Percentiles rank a stretch among this genome's conserved stretches.
Conservation (phyloP, 2,329 filamentous ascomycete genomes). For the Colletotrichum tofieldiae region DNA sequence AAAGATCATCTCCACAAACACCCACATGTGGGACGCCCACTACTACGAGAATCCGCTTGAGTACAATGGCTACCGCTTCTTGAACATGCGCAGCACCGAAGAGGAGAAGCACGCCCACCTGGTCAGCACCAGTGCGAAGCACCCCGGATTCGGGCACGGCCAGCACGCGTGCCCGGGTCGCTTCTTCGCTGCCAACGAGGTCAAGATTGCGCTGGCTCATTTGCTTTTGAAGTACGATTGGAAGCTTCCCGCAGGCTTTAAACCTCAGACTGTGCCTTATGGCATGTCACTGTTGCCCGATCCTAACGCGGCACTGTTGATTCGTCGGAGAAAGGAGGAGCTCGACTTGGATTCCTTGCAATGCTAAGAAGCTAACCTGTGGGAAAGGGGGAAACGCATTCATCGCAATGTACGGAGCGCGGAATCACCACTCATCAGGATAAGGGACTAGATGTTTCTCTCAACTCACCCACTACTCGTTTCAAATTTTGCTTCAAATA, state of each 20-base stretch:
- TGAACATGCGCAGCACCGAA: slow-evolving; percentile 43
- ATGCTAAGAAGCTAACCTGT: not conserved
- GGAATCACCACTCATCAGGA: not conserved
- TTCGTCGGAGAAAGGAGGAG: slow-evolving; percentile 33
- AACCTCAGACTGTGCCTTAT: not conserved
- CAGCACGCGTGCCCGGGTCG: slow-evolving; percentile 56
- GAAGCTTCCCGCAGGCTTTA: slow-evolving; percentile 26
- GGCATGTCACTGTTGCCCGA: slow-evolving; percentile 27
- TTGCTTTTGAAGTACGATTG: slow-evolving; percentile 53
- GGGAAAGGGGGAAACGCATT: not conserved
- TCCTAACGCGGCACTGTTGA: slow-evolving; percentile 6
- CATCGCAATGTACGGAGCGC: not conserved
- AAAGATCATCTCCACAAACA: slow-evolving; percentile 41
- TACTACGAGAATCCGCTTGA: slow-evolving; percentile 43
- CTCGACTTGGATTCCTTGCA: slow-evolving; percentile 21
- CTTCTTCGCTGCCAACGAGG: slow-evolving; percentile 56
- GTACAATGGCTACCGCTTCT: slow-evolving; percentile 46
- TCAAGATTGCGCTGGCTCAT: slow-evolving; percentile 54
- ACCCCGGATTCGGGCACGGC: slow-evolving; percentile 54
- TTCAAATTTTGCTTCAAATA: rapidly evolving
- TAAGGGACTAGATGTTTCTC: too few relatives aligned
- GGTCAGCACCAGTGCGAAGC: slow-evolving; percentile 52
- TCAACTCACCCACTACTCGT: not conserved
- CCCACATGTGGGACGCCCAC: slow-evolving; percentile 43
- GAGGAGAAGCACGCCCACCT: slow-evolving; percentile 50